These are phyloP conservation scores for Coix lacrymajobi DNA, from an alignment of 176 grass and related monocot genomes.

Conservation along the genomic window DNA sequence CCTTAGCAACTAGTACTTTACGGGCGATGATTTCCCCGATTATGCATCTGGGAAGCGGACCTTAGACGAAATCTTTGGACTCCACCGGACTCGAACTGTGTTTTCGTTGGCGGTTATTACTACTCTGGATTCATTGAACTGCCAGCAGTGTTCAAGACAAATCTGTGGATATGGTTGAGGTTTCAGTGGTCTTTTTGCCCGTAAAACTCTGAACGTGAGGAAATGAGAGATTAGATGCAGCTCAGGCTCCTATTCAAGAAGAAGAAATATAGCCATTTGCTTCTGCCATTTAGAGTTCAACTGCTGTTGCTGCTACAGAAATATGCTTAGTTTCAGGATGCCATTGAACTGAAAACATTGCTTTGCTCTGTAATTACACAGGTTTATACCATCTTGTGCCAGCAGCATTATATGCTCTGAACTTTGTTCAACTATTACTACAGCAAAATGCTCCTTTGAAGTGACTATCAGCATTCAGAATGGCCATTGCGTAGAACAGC, in stretches of 20 bases:
- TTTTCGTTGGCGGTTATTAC: constrained; percentile 7
- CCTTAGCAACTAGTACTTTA: constrained; percentile 4
- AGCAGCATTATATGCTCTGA: not conserved
- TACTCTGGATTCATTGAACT: constrained; percentile 23
- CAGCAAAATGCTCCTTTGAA: constrained; percentile 17
- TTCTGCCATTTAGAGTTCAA: constrained; percentile 25
- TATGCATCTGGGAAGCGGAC: constrained; percentile 43
- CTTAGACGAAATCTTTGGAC: constrained; percentile 23
- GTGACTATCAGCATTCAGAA: not conserved
- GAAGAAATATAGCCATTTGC: constrained; percentile 7
- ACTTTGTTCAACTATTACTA: constrained; percentile 11
- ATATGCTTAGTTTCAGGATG: constrained; percentile 15
- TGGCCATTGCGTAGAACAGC: constrained; percentile 4
- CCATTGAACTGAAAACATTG: constrained; percentile 18
- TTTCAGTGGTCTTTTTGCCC: not conserved
- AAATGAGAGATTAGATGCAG: constrained; percentile 30
- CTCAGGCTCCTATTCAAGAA: constrained; percentile 10
- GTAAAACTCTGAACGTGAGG: constrained; percentile 31
- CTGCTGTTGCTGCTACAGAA: constrained; percentile 7
- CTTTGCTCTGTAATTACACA: constrained; percentile 10
- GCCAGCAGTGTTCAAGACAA: not conserved
- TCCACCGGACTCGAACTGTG: constrained; percentile 1
- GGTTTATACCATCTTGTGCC: not conserved
- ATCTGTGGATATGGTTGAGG: constrained; percentile 27
- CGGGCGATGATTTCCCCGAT: constrained; percentile 29